Percentiles rank a stretch among this genome's conserved stretches.
These are phyloP conservation scores for Saccharomyces hybrid DNA, from an alignment of 1,139 yeast genomes.

Conservation along the genomic window DNA sequence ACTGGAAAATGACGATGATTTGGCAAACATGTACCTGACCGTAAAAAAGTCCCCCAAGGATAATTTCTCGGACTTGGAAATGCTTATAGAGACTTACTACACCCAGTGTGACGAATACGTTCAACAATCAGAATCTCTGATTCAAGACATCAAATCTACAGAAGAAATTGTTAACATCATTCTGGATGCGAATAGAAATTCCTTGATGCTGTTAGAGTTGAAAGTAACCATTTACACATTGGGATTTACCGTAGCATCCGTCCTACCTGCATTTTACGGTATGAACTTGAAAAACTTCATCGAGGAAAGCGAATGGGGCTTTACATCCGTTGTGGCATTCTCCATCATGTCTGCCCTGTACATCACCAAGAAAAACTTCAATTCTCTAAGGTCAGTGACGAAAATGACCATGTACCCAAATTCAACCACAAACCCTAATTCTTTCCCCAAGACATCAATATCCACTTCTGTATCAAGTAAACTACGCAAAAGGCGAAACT, in stretches of 20 bases:
- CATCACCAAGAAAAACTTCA: conserved; percentile 37
- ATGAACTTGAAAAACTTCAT: conserved; percentile 89
- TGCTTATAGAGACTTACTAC: conserved; percentile 86
- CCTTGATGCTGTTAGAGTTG: conserved; percentile 81
- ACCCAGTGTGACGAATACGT: conserved; percentile 95
- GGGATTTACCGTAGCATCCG: conserved; percentile 72
- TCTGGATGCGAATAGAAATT: conserved; percentile 88
- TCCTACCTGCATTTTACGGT: conserved; percentile 82
- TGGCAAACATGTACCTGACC: conserved; percentile 75
- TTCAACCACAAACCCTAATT: conserved; percentile 13
- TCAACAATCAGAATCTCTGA: conserved; percentile 79
- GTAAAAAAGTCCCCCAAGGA: conserved; percentile 26
- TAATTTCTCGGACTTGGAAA: conserved; percentile 71
- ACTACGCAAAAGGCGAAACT: neutral
- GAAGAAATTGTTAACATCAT: conserved; percentile 95
- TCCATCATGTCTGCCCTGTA: conserved; percentile 37
- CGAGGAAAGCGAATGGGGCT: conserved; percentile 57
- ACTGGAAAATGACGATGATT: conserved; percentile 80
- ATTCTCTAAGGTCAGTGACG: conserved; percentile 38
- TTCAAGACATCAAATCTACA: conserved; percentile 79
- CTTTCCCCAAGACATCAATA: neutral
- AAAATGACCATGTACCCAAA: conserved; percentile 38
- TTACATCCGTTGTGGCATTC: conserved; percentile 37
- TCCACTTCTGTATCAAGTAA: neutral
- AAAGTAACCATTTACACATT: conserved; percentile 79